Conservation (phyloP, 441 rosid species). For the Isatis lusitanica region DNA sequence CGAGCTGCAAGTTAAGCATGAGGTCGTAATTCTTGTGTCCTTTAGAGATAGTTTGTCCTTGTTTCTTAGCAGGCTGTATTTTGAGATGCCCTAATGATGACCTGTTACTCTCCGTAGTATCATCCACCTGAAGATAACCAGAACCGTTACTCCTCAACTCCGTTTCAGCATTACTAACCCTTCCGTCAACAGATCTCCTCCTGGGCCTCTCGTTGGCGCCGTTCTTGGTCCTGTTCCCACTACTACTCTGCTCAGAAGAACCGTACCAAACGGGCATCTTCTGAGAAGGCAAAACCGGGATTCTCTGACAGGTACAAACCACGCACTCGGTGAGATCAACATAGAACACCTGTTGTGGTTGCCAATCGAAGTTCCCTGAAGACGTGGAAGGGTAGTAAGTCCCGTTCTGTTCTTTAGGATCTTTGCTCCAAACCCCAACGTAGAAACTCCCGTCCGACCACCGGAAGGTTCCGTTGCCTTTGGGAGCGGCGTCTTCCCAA, state of each 20-base stretch:
- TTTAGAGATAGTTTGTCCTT: constrained; percentile 78
- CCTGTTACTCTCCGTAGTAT: constrained; percentile 38
- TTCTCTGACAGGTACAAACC: constrained; percentile 58
- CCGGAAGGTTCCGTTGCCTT: constrained; percentile 79
- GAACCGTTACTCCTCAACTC: constrained; percentile 47
- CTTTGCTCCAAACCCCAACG: constrained; percentile 89
- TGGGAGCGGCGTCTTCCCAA: constrained; percentile 91
- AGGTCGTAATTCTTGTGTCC: constrained; percentile 96
- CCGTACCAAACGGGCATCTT: constrained; percentile 63
- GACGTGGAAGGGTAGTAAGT: constrained; percentile 75
- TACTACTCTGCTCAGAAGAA: constrained; percentile 35
- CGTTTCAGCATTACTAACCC: constrained; percentile 49
- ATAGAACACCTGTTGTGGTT: constrained; percentile 62
- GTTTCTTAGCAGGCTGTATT: constrained; percentile 59
- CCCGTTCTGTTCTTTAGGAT: constrained; percentile 69
- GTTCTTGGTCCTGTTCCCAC: constrained; percentile 33
- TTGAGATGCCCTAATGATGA: constrained; percentile 39
- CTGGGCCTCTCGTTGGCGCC: constrained; percentile 38
- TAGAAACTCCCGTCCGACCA: constrained; percentile 85
- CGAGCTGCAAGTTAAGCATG: constrained; percentile 96
- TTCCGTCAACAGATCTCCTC: constrained; percentile 65
- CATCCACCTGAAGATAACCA: constrained; percentile 47
- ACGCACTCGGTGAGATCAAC: constrained; percentile 56
- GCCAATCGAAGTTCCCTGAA: constrained; percentile 63
- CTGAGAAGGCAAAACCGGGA: constrained; percentile 74